phyloP scores from a whole-genome alignment of 768 basidiomycete species.

The Rhodocollybia butyracea region DNA sequence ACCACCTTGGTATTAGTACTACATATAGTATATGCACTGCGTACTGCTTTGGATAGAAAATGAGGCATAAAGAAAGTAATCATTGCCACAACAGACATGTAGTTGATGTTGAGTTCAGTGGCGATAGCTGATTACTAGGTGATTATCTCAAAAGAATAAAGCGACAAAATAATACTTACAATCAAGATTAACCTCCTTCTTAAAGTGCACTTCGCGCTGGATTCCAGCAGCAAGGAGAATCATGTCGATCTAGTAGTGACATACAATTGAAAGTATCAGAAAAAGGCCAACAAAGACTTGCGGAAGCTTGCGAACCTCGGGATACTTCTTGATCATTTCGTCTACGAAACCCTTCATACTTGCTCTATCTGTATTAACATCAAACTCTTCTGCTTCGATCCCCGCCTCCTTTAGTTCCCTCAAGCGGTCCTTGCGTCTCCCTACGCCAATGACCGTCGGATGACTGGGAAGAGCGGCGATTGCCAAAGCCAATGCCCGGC shows the following conservation, averaged over 20 bases:
- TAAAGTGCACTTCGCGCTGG: conserved; percentile 48
- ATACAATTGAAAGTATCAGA: neutral
- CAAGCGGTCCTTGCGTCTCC: conserved; percentile 51
- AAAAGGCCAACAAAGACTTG: neutral
- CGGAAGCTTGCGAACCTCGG: conserved; percentile 35
- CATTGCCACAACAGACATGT: conserved; percentile 45
- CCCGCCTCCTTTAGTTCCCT: conserved; percentile 41
- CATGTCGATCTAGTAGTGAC: conserved; percentile 44
- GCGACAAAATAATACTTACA: conserved; percentile 23
- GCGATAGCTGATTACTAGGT: conserved; percentile 35
- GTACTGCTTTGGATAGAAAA: conserved; percentile 49
- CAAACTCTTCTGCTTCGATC: conserved; percentile 40
- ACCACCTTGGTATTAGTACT: neutral
- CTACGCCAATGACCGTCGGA: conserved; percentile 48
- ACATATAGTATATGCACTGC: conserved; percentile 1
- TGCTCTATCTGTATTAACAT: conserved; percentile 36
- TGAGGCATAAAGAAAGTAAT: conserved; percentile 52
- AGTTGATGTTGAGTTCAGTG: conserved; percentile 53
- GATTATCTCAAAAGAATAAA: conserved; percentile 3
- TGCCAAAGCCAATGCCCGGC: conserved; percentile 50
- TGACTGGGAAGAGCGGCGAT: conserved; percentile 43
- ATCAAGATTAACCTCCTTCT: conserved; percentile 37
- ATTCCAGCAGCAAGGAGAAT: conserved; percentile 52
- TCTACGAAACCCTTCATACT: conserved; percentile 39
- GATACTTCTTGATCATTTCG: conserved; percentile 39